Conservation (phyloP, 202 grass and related monocot genomes). For the Dendrocalamus latiflorus region DNA sequence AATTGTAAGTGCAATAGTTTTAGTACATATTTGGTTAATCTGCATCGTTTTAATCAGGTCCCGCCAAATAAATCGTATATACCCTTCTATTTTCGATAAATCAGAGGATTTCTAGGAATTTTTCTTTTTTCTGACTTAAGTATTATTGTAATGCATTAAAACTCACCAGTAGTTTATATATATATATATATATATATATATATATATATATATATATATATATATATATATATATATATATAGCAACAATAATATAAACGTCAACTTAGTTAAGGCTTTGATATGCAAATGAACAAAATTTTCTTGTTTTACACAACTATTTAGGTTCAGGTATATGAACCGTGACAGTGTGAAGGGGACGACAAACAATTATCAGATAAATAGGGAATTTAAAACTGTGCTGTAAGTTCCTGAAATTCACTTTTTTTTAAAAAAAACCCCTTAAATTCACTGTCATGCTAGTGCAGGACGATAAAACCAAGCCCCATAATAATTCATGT, state of each 20-base stretch:
- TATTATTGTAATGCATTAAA: not conserved
- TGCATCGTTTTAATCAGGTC: not conserved
- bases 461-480: not conserved
- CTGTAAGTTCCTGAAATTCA: slow-evolving; percentile 8
- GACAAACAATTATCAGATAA: not conserved
- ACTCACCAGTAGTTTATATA: too few relatives aligned
- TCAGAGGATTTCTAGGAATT: not conserved
- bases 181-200: too few relatives aligned
- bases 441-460: slow-evolving; percentile 9
- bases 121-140: not conserved
- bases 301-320: not conserved
- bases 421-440: not conserved
- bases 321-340: not conserved
- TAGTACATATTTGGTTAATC: slow-evolving; percentile 5
- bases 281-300: not conserved
- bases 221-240: too few relatives aligned
- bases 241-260: too few relatives aligned
- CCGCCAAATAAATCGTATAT: not conserved
- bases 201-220: too few relatives aligned
- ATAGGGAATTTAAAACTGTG: not conserved
- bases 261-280: not conserved
- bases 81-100: not conserved
- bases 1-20: not conserved
- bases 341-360: not conserved
- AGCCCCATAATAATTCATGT: not conserved